These are phyloP conservation scores for Cordyceps tenuipes DNA, from an alignment of 2,329 filamentous ascomycete genomes.

Conservation along the genomic window DNA sequence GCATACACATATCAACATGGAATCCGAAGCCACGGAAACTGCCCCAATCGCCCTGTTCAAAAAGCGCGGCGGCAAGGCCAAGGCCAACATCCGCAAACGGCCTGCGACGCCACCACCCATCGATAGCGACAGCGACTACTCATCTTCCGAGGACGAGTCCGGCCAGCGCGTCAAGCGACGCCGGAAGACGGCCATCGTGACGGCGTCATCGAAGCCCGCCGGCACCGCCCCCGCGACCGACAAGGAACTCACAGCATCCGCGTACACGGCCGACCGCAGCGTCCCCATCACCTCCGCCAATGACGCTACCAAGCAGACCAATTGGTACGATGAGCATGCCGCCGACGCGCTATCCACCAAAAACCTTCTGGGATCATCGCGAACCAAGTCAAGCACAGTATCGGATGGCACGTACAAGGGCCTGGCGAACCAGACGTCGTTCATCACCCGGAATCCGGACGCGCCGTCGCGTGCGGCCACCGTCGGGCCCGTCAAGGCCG, in stretches of 20 bases:
- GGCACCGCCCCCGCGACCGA: conserved; percentile 11
- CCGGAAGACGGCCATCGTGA: conserved; percentile 59
- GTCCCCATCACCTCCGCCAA: conserved; percentile 59
- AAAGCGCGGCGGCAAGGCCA: conserved; percentile 70
- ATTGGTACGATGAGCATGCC: conserved; percentile 79
- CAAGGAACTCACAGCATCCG: conserved; percentile 39
- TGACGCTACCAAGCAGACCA: conserved; percentile 80
- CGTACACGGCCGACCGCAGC: conserved; percentile 53
- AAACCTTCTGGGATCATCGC: conserved; percentile 43
- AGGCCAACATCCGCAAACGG: conserved; percentile 72
- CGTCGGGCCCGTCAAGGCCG: conserved; percentile 79
- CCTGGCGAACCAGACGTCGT: conserved; percentile 60
- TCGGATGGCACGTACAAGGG: conserved; percentile 70
- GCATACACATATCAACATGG: conserved; percentile 10
- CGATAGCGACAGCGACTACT: conserved; percentile 55
- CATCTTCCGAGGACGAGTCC: conserved; percentile 66
- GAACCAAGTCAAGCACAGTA: conserved; percentile 27
- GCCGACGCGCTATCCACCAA: conserved; percentile 38
- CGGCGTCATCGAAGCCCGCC: conserved; percentile 50
- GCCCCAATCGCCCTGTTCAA: conserved; percentile 68
- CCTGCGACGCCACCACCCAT: conserved; percentile 68
- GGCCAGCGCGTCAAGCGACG: conserved; percentile 73
- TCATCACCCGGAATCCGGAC: conserved; percentile 75
- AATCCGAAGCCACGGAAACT: conserved; percentile 20
- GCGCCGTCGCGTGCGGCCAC: conserved; percentile 47